phyloP scores from a whole-genome alignment of 1,139 yeast species.

The Wickerhamomyces sp. region DNA sequence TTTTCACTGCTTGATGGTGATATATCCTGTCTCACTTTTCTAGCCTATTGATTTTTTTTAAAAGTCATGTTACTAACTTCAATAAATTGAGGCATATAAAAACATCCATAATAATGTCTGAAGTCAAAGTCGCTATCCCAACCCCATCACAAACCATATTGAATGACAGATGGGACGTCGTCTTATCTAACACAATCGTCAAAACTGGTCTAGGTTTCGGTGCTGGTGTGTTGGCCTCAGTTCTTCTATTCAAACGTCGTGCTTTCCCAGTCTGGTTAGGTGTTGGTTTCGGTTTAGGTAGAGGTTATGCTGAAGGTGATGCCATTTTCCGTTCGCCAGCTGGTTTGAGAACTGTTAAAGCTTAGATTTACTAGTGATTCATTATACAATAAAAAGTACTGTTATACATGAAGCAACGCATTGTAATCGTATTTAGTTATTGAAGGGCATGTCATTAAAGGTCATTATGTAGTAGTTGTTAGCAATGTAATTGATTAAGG shows the following conservation, averaged over 20 bases:
- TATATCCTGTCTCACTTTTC: too few species aligned
- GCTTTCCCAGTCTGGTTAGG: constrained; percentile 98
- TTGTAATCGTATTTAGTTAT: too few species aligned
- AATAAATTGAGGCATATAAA: too few species aligned
- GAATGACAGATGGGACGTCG: constrained; percentile 95
- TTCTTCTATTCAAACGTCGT: constrained; percentile 85
- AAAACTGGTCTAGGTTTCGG: constrained; percentile 98
- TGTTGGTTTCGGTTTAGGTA: constrained; percentile 92
- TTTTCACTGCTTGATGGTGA: background rate
- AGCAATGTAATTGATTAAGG: too few species aligned
- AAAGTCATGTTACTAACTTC: too few species aligned
- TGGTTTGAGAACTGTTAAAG: constrained; percentile 69
- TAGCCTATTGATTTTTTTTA: too few species aligned
- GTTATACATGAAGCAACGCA: too few species aligned
- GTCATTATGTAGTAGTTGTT: too few species aligned
- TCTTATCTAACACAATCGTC: constrained; percentile 86
- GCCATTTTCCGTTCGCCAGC: constrained; percentile 84
- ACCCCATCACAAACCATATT: constrained; percentile 64
- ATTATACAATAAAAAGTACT: constrained; percentile 1
- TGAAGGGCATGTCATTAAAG: too few species aligned
- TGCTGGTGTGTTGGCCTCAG: constrained; percentile 93
- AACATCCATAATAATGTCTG: constrained; percentile 23
- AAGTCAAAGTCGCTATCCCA: constrained; percentile 26
- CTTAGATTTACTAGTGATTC: constrained; percentile 28
- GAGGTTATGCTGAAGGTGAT: constrained; percentile 97